Conservation (phyloP, 768 basidiomycete genomes). For the Russula griseocarnosa region DNA sequence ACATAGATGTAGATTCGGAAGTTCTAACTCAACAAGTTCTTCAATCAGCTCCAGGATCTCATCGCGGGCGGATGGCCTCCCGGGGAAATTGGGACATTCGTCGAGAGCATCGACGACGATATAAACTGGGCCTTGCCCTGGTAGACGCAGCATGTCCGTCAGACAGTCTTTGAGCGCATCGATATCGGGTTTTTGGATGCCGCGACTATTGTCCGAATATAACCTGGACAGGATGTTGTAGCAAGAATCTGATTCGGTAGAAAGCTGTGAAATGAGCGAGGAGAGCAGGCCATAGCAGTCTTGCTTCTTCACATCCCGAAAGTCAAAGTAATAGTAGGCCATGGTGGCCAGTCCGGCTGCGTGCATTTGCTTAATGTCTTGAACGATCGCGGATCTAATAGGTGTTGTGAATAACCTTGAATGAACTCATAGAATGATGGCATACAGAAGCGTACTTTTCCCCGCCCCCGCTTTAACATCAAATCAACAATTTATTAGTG, state of each 20-base stretch:
- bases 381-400: constrained; percentile 7
- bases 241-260: not conserved
- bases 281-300: constrained; percentile 5
- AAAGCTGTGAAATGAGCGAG: constrained; percentile 10
- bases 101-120: constrained; percentile 7
- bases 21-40: not conserved
- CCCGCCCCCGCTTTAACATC: constrained; percentile 10
- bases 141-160: not conserved
- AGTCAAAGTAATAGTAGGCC: constrained; percentile 17
- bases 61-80: no score
- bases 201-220: not conserved
- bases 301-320: constrained; percentile 9
- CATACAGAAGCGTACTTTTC: constrained; percentile 15
- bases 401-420: not conserved
- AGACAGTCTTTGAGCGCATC: not conserved
- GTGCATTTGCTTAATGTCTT: not conserved
- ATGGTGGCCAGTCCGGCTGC: constrained; percentile 3
- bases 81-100: not conserved
- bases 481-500: not conserved
- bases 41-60: not conserved
- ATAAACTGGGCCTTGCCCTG: not conserved
- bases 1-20: not conserved
- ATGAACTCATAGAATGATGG: no score
- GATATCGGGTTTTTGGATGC: not conserved
- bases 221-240: constrained; percentile 1